Percentiles rank a stretch among this genome's conserved stretches.
These are phyloP conservation scores for Murraya paniculata DNA, from an alignment of 345 rosid genomes.

Conservation along the genomic window DNA sequence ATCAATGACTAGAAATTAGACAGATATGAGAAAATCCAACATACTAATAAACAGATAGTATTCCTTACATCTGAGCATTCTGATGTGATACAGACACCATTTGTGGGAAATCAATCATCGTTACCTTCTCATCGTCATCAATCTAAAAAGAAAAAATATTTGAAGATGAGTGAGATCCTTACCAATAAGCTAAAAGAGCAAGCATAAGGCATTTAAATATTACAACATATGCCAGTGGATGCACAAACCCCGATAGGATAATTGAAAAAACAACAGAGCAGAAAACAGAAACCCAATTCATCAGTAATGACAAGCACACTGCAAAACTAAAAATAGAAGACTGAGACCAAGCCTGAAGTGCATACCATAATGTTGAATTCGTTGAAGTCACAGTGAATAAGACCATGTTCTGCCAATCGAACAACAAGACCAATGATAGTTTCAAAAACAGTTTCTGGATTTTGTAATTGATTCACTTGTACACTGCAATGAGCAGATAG, in stretches of 20 bases:
- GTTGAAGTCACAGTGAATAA: conserved; percentile 94
- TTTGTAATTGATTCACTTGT: conserved; percentile 84
- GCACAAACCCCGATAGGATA: neutral
- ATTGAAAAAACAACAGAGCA: neutral
- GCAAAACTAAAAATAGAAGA: neutral
- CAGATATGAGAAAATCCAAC: conserved; percentile 13
- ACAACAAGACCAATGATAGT: conserved; percentile 69
- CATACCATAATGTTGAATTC: conserved; percentile 97
- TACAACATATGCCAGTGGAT: neutral
- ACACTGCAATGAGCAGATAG: conserved; percentile 46
- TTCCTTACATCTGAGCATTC: conserved; percentile 87
- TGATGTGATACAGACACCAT: conserved; percentile 98
- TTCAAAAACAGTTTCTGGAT: conserved; percentile 74
- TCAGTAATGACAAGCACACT: neutral
- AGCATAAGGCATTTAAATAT: neutral
- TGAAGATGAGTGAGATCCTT: neutral
- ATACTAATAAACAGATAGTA: conserved; percentile 1
- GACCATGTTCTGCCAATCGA: conserved; percentile 91
- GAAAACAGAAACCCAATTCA: neutral
- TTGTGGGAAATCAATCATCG: conserved; percentile 96
- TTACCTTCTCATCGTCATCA: conserved; percentile 86
- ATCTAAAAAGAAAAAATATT: conserved; percentile 46
- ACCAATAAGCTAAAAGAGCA: conserved; percentile 1
- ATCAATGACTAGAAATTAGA: neutral
- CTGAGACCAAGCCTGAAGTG: neutral